Conservation (phyloP, 805 yeast genomes). For the Cyberlindnera subsufficiens region DNA sequence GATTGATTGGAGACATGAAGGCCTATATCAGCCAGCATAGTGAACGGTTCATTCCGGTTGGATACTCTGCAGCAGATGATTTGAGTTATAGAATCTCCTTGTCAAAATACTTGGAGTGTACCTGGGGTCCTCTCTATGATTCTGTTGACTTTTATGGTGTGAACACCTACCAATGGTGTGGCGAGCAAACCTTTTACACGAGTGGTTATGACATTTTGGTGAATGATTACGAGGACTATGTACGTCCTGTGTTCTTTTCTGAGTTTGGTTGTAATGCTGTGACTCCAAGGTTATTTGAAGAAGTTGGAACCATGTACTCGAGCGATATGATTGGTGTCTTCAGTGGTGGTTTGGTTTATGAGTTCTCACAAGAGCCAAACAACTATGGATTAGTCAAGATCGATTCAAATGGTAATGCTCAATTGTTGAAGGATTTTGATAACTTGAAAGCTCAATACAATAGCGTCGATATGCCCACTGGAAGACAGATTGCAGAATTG, state of each 20-base stretch:
- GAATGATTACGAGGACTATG: slow-evolving; percentile 58
- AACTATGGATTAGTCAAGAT: slow-evolving; percentile 80
- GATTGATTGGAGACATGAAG: slow-evolving; percentile 77
- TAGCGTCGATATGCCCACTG: slow-evolving; percentile 27
- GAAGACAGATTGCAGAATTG: slow-evolving; percentile 19
- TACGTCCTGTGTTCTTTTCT: slow-evolving; percentile 80
- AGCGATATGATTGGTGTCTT: slow-evolving; percentile 68
- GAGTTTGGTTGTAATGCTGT: slow-evolving; percentile 91
- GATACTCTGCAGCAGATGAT: slow-evolving; percentile 97
- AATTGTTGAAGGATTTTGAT: slow-evolving; percentile 51
- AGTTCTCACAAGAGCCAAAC: slow-evolving; percentile 73
- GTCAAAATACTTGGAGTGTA: slow-evolving; percentile 77
- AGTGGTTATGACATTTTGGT: slow-evolving; percentile 75
- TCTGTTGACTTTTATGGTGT: slow-evolving; percentile 87
- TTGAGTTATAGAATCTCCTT: slow-evolving; percentile 67
- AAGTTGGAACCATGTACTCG: slow-evolving; percentile 64
- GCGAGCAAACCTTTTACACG: slow-evolving; percentile 72
- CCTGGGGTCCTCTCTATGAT: slow-evolving; percentile 36
- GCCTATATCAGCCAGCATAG: slow-evolving; percentile 53
- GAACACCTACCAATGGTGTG: slow-evolving; percentile 97
- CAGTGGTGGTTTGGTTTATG: slow-evolving; percentile 90
- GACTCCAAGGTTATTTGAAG: slow-evolving; percentile 73
- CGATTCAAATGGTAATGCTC: slow-evolving; percentile 38
- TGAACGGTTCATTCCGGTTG: slow-evolving; percentile 75
- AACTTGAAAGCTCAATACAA: slow-evolving; percentile 44